phyloP scores from a whole-genome alignment of 148 eudicot species.

The Heliosperma pusillum region DNA sequence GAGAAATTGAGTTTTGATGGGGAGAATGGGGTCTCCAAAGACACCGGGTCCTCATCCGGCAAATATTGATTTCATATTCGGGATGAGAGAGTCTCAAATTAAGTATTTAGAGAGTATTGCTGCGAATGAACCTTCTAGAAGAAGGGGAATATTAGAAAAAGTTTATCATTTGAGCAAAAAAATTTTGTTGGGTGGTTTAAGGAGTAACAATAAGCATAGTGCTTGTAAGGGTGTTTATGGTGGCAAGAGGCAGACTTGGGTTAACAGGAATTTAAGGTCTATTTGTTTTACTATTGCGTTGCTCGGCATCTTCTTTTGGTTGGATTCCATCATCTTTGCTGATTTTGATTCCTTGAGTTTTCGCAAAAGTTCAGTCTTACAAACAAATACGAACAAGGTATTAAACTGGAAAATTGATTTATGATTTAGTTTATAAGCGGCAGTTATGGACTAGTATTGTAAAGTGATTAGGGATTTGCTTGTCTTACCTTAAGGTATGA shows the following conservation, averaged over 20 bases:
- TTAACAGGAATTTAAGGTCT: constrained; percentile 45
- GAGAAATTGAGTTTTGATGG: constrained; percentile 32
- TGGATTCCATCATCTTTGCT: constrained; percentile 64
- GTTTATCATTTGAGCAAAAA: constrained; percentile 35
- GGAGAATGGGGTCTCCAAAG: constrained; percentile 44
- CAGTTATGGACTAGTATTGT: not conserved
- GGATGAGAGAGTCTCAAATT: constrained; percentile 36
- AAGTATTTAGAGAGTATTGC: constrained; percentile 27
- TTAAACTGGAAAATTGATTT: not conserved
- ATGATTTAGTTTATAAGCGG: not conserved
- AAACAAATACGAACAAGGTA: constrained; percentile 33
- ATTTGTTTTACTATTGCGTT: constrained; percentile 43
- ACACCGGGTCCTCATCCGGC: constrained; percentile 33
- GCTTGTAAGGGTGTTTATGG: constrained; percentile 43
- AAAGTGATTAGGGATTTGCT: not conserved
- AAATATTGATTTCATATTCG: constrained; percentile 30
- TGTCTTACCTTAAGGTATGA: not conserved
- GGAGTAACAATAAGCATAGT: constrained; percentile 37
- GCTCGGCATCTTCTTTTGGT: constrained; percentile 49
- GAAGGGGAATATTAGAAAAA: constrained; percentile 45
- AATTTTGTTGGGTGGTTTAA: constrained; percentile 36
- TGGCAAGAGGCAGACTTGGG: constrained; percentile 54
- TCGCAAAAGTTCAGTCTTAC: constrained; percentile 24
- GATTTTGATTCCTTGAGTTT: constrained; percentile 35
- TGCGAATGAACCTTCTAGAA: constrained; percentile 28